These are phyloP conservation scores for Blumeria graminis DNA, from an alignment of 2,329 filamentous ascomycete species.

Conservation along the genomic window DNA sequence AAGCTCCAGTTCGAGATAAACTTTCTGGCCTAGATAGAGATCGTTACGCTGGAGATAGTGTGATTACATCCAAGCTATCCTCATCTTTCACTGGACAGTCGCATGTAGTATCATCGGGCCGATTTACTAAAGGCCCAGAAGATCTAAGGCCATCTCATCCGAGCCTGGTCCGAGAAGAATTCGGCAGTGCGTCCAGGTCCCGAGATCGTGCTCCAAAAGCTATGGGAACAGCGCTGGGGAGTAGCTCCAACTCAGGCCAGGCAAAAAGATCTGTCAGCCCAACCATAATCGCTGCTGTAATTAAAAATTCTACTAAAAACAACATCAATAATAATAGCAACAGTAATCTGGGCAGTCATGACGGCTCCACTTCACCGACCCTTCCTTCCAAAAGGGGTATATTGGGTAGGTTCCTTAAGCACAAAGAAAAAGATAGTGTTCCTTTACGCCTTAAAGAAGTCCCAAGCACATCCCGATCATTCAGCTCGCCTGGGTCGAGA, in stretches of 20 bases:
- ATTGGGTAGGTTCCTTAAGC: conserved; percentile 13
- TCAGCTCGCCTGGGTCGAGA: conserved; percentile 17
- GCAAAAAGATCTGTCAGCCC: conserved; percentile 52
- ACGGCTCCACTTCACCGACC: conserved; percentile 24
- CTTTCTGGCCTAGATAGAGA: conserved; percentile 46
- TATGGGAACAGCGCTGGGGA: conserved; percentile 11
- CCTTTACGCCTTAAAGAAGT: conserved; percentile 22
- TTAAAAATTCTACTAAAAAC: neutral
- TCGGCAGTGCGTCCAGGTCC: conserved; percentile 23
- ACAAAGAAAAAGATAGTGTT: conserved; percentile 30
- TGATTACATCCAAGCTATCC: conserved; percentile 26
- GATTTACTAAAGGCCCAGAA: conserved; percentile 28
- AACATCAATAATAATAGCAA: conserved; percentile 25
- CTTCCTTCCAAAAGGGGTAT: conserved; percentile 13
- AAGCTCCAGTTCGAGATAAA: conserved; percentile 49
- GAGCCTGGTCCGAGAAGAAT: conserved; percentile 47
- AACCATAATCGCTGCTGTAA: conserved; percentile 20
- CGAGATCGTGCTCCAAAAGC: conserved; percentile 24
- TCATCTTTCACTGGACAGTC: conserved; percentile 36
- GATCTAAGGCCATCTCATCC: conserved; percentile 37
- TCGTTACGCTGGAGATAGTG: conserved; percentile 29
- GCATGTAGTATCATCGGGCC: neutral
- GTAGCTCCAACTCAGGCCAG: conserved; percentile 11
- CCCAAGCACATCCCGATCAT: conserved; percentile 27
- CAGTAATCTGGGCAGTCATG: conserved; percentile 10